Evolutionary conservation across 352 stramenopile genomes (phyloP).

Genomic region (Phytophthora sp.): DNA sequence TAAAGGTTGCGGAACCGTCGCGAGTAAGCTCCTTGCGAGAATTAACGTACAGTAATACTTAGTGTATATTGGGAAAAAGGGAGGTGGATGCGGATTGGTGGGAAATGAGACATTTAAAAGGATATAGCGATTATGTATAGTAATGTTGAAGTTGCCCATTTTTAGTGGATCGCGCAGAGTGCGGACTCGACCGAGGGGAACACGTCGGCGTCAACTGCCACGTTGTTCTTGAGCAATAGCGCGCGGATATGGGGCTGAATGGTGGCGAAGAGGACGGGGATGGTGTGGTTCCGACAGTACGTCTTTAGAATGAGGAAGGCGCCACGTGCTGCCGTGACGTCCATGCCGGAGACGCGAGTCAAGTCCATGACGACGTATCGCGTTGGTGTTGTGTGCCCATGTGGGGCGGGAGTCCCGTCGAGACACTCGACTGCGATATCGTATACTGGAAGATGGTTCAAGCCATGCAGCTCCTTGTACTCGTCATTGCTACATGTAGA

Average conservation of each 20-base stretch:
- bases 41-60: too few species aligned
- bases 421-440: slow-evolving; percentile 47
- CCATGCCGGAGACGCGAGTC: slow-evolving; percentile 77
- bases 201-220: too few species aligned
- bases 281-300: slow-evolving; percentile 57
- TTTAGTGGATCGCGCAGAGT: background rate
- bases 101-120: background rate
- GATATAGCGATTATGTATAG: too few species aligned
- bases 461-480: too few species aligned
- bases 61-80: too few species aligned
- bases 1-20: background rate
- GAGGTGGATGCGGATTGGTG: background rate
- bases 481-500: too few species aligned
- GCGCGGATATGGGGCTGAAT: slow-evolving; percentile 53
- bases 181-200: too few species aligned
- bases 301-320: slow-evolving; percentile 79
- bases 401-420: slow-evolving; percentile 46
- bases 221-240: slow-evolving; percentile 55
- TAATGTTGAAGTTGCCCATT: background rate
- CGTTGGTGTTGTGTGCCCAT: slow-evolving; percentile 45
- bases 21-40: too few species aligned
- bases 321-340: slow-evolving; percentile 69
- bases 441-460: background rate
- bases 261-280: slow-evolving; percentile 58
- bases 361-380: slow-evolving; percentile 86